Conservation (phyloP, 2,329 filamentous ascomycete genomes). For the Talaromyces sp. region DNA sequence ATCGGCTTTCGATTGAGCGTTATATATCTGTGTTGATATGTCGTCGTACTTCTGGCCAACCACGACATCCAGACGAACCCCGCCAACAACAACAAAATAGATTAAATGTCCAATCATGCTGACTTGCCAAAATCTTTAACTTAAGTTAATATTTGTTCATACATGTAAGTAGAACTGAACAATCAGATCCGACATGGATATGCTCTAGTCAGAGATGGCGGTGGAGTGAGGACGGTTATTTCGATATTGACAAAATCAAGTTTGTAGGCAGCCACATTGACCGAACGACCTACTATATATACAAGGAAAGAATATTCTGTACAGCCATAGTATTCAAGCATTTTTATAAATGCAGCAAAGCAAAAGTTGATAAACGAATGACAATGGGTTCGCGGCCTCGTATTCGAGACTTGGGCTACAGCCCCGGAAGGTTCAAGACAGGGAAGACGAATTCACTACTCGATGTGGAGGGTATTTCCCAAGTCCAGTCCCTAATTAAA, state of each 20-base stretch:
- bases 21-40: background rate
- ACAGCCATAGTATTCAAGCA: background rate
- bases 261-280: background rate
- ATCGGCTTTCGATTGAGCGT: background rate
- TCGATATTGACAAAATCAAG: background rate
- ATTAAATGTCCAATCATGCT: background rate
- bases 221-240: background rate
- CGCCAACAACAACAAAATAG: background rate
- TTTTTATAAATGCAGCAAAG: too few relatives aligned
- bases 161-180: background rate
- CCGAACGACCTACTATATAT: background rate
- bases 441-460: slow-evolving; percentile 6
- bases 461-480: slow-evolving; percentile 5
- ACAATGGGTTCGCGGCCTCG: slow-evolving; percentile 1
- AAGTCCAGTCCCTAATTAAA: background rate
- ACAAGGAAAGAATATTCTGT: background rate
- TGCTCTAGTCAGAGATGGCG: background rate
- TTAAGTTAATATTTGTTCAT: background rate
- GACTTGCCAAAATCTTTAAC: background rate
- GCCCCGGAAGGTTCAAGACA: slow-evolving; percentile 1
- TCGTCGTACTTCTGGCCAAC: background rate
- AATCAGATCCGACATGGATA: background rate
- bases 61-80: background rate
- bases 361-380: background rate
- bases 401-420: slow-evolving; percentile 9